phyloP scores from a whole-genome alignment of 805 yeast genomes.

The Teunomyces panamensis region DNA sequence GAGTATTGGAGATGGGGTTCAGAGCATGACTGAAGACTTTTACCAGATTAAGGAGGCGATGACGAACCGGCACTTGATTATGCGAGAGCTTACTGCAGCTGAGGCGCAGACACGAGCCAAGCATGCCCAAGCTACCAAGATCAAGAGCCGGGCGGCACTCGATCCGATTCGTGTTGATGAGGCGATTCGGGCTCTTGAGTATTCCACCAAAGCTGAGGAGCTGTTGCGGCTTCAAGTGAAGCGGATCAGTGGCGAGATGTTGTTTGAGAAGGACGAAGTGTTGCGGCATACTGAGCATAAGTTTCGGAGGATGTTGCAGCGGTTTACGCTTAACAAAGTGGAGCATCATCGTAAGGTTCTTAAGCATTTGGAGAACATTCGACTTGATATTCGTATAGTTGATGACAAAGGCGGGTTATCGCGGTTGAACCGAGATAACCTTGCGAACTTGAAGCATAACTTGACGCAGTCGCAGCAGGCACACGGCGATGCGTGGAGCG shows the following conservation, averaged over 20 bases:
- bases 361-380: conserved; percentile 65
- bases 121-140: conserved; percentile 67
- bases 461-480: conserved; percentile 42
- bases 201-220: conserved; percentile 73
- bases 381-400: conserved; percentile 69
- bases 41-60: conserved; percentile 88
- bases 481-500: conserved; percentile 44
- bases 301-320: conserved; percentile 53
- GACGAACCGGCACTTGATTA: conserved; percentile 86
- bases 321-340: conserved; percentile 65
- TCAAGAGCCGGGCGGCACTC: conserved; percentile 68
- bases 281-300: conserved; percentile 55
- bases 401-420: conserved; percentile 80
- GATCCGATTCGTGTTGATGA: conserved; percentile 91
- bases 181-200: conserved; percentile 75
- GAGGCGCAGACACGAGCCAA: conserved; percentile 69
- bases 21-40: conserved; percentile 65
- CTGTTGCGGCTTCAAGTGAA: conserved; percentile 73
- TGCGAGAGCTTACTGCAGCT: conserved; percentile 83
- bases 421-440: conserved; percentile 71
- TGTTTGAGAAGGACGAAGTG: conserved; percentile 65
- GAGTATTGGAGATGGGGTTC: conserved; percentile 71
- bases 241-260: conserved; percentile 82
- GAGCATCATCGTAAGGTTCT: conserved; percentile 84
- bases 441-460: conserved; percentile 44